Base-by-base conservation (phyloP, 192 early-diverging fungal species). In the Coemansia sp. region DNA sequence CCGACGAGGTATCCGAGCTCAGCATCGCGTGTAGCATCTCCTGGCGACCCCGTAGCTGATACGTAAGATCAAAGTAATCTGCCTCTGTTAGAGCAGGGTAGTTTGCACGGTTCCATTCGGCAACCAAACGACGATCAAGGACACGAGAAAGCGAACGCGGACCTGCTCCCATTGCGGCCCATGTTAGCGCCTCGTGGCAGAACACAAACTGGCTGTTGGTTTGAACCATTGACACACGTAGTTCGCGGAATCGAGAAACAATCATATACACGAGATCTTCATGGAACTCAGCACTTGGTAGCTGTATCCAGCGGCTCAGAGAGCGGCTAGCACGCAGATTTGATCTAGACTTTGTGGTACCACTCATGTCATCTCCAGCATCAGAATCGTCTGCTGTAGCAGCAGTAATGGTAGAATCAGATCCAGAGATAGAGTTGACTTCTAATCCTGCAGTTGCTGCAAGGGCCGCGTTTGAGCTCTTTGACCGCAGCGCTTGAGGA, bases 221-320 rank as follows among this genome's bases (percentile, higher is more conserved):
- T 71, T 94, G 92, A n/a, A 94, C 92, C 84, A 91, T 87, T 11
- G 80, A 78, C 27, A 94, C 70, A 23, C 93, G 82, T 60, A 92
- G 90, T 61, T 86, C 82, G 57, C 92, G 73, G 63, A 94, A 85
- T 7, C 75, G 69, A 33, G 73, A 74, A 45, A 91, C 81, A 0
- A 83, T 69, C 51, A 83, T 71, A 23, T 80, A 84, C 17, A 93
- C 81, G 33, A 87, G 55, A 64, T 93, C 88, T 14, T 70, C 61
- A 18, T 72, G 67, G 39, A 51, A 53, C 59, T 69, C 77, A 15
- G 33, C 22, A 6, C 59, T 56, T n/a, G 76, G 76, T 30, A 42
- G 13, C 10, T 71, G 56, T 49, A 58, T 59, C 69, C 66, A 64
- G 13, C 43, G 43, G 15, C 61, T 49, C 49, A 70, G 65, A 60